Evolutionary conservation across 495 filamentous ascomycete genomes (phyloP).

Genomic region (Neurospora sp.): DNA sequence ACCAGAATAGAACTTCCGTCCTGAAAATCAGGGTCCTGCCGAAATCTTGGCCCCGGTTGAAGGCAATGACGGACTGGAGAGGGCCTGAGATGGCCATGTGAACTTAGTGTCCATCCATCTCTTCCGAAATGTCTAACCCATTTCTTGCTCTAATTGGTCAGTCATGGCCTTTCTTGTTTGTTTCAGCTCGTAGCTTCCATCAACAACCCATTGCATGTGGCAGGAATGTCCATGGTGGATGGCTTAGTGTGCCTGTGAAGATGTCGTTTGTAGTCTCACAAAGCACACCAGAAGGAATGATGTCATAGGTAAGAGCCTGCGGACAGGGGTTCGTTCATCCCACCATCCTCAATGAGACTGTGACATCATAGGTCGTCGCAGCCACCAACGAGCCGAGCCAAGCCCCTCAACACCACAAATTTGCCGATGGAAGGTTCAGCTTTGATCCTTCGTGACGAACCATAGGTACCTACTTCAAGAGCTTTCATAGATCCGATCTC

Average conservation of each 20-base stretch:
- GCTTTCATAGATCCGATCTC: background rate
- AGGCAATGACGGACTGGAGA: background rate
- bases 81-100: background rate
- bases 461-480: too few species aligned
- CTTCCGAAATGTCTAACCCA: background rate
- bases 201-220: background rate
- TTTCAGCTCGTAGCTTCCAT: background rate
- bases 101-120: background rate
- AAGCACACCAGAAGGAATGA: conserved; percentile 3
- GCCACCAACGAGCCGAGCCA: background rate
- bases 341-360: background rate
- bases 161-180: background rate
- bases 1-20: background rate
- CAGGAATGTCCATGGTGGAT: background rate
- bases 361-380: conserved; percentile 10
- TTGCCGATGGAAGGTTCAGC: background rate
- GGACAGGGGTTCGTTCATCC: background rate
- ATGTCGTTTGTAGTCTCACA: background rate
- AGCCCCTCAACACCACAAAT: background rate
- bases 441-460: background rate
- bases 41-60: background rate
- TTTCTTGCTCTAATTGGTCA: background rate
- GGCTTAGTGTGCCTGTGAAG: background rate
- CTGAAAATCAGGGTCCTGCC: background rate
- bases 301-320: conserved; percentile 5